A percentile compares a stretch with the other conserved stretches of the same genome.
These are phyloP conservation scores for Wickerhamiella sergipiensis DNA, from an alignment of 805 yeast genomes.

Conservation along the genomic window DNA sequence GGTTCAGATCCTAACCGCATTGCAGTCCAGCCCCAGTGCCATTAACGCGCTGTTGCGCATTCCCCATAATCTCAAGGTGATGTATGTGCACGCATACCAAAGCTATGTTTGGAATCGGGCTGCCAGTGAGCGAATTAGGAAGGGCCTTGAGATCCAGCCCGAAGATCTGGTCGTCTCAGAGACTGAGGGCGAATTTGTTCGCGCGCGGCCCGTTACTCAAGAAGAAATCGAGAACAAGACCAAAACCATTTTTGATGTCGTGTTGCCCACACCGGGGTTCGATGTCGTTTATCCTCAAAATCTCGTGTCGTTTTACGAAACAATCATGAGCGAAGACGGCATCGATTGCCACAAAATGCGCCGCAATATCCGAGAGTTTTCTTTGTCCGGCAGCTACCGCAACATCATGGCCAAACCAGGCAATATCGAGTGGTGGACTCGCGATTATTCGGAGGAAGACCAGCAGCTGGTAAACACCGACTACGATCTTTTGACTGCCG, in stretches of 20 bases:
- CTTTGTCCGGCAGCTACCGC: slow-evolving; percentile 85
- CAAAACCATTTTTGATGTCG: slow-evolving; percentile 66
- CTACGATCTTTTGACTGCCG: slow-evolving; percentile 34
- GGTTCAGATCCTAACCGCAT: slow-evolving; percentile 46
- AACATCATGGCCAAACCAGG: slow-evolving; percentile 52
- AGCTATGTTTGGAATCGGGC: slow-evolving; percentile 88
- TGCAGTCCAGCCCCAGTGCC: slow-evolving; percentile 40
- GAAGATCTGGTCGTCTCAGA: slow-evolving; percentile 21
- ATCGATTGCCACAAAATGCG: slow-evolving; percentile 78
- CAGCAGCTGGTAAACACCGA: slow-evolving; percentile 75
- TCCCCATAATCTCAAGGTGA: slow-evolving; percentile 81
- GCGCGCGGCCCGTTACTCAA: slow-evolving; percentile 63
- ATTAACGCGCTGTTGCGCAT: slow-evolving; percentile 74
- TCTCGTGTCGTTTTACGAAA: slow-evolving; percentile 47
- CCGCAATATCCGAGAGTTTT: slow-evolving; percentile 75
- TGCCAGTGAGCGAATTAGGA: slow-evolving; percentile 59
- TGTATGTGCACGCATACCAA: slow-evolving; percentile 97
- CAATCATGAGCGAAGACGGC: slow-evolving; percentile 62
- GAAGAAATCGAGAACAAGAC: slow-evolving; percentile 50
- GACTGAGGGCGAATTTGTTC: slow-evolving; percentile 34
- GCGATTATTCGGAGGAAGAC: slow-evolving; percentile 47
- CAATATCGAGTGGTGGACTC: slow-evolving; percentile 44
- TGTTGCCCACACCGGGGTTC: slow-evolving; percentile 93
- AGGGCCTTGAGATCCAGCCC: slow-evolving; percentile 29
- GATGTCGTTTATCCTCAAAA: slow-evolving; percentile 79